A percentile compares a stretch with the other conserved stretches of the same genome.
These are phyloP conservation scores for Mucor sp. DNA, from an alignment of 371 early-diverging fungal genomes.

Conservation along the genomic window DNA sequence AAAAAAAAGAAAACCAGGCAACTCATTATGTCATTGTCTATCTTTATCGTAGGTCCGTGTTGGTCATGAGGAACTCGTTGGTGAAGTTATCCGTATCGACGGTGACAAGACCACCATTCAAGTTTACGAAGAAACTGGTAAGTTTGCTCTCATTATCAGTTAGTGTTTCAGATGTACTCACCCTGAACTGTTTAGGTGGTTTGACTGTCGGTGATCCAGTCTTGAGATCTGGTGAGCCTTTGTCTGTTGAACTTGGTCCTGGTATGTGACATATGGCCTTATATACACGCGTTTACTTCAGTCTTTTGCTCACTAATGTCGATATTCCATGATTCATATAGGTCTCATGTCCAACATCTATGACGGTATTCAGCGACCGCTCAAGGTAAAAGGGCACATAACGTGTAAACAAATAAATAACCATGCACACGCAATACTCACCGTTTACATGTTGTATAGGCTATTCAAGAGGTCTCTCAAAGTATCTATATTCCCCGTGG, in stretches of 20 bases:
- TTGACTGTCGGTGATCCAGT: slow-evolving; percentile 99
- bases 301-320: background rate
- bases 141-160: slow-evolving; percentile 5
- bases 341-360: slow-evolving; percentile 98
- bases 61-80: slow-evolving; percentile 97
- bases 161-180: slow-evolving; percentile 14
- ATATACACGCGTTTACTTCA: slow-evolving; percentile 1
- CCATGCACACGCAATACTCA: background rate
- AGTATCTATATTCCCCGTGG: slow-evolving; percentile 99
- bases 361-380: slow-evolving; percentile 99
- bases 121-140: slow-evolving; percentile 99
- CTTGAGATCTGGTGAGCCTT: slow-evolving; percentile 95
- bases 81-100: slow-evolving; percentile 99
- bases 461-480: slow-evolving; percentile 91
- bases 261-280: slow-evolving; percentile 55
- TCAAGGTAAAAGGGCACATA: slow-evolving; percentile 57
- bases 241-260: slow-evolving; percentile 99
- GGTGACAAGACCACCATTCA: slow-evolving; percentile 99
- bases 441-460: slow-evolving; percentile 42
- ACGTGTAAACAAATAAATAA: background rate
- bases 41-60: slow-evolving; percentile 84
- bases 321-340: slow-evolving; percentile 9
- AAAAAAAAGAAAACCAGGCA: background rate
- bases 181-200: slow-evolving; percentile 72
- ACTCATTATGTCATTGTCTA: background rate